phyloP scores from a whole-genome alignment of 768 basidiomycete genomes.

The Cantharellus cinnabarinus region DNA sequence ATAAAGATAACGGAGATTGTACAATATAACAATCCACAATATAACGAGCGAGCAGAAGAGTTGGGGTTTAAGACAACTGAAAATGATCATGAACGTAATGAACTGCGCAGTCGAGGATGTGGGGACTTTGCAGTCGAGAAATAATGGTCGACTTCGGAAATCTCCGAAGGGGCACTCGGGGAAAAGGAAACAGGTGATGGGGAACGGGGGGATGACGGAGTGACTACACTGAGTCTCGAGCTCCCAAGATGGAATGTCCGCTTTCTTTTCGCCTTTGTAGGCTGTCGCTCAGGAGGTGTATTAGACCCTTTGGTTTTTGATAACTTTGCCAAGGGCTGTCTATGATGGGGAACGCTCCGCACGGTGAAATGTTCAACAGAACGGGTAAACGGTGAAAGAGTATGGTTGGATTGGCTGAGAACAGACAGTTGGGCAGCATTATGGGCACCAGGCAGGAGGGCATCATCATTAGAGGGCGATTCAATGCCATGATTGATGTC shows the following conservation, averaged over 20 bases:
- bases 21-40: neutral
- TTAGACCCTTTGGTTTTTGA: conserved; percentile 22
- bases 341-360: conserved; percentile 43
- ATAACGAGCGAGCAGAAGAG: neutral
- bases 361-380: conserved; percentile 83
- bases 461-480: neutral
- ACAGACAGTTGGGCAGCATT: conserved; percentile 68
- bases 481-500: neutral
- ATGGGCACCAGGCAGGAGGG: conserved; percentile 46
- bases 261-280: conserved; percentile 56
- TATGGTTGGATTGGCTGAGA: conserved; percentile 77
- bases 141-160: conserved; percentile 58
- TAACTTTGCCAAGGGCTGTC: neutral
- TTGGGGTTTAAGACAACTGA: neutral
- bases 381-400: conserved; percentile 82
- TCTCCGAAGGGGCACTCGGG: conserved; percentile 22
- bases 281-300: conserved; percentile 9
- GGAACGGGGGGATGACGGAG: conserved; percentile 17
- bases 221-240: neutral
- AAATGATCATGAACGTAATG: neutral
- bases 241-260: conserved; percentile 43
- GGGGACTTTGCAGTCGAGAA: conserved; percentile 17
- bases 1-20: neutral
- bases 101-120: neutral
- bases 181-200: conserved; percentile 12